Percentiles rank a stretch among this genome's conserved stretches.
Evolutionary conservation across 768 basidiomycete genomes (phyloP).

Genomic region (Mycena filopes): DNA sequence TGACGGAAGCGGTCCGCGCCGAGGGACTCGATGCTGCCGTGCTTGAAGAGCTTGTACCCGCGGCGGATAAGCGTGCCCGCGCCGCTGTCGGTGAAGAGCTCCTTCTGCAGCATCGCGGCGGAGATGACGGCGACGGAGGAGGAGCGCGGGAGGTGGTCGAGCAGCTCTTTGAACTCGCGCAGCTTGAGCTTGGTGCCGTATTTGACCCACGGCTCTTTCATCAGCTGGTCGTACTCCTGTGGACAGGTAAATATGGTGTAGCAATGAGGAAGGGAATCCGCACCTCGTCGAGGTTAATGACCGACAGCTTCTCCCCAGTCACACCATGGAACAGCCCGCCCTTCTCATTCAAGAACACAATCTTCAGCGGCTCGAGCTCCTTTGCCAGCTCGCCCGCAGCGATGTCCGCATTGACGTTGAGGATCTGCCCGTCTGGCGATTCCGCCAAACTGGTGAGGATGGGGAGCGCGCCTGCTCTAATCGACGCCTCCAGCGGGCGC

Average conservation of each 20-base stretch:
- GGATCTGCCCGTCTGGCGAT: slow-evolving; percentile 94
- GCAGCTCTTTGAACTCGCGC: slow-evolving; percentile 98
- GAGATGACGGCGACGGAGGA: slow-evolving; percentile 99
- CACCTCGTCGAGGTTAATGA: slow-evolving; percentile 98
- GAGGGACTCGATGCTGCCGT: slow-evolving; percentile 80
- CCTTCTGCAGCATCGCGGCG: slow-evolving; percentile 91
- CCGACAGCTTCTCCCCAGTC: slow-evolving; percentile 93
- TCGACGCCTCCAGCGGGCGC: slow-evolving; percentile 95
- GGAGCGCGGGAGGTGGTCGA: slow-evolving; percentile 97
- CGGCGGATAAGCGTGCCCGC: slow-evolving; percentile 98
- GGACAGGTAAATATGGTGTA: slow-evolving; percentile 13
- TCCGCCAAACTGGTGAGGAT: slow-evolving; percentile 96
- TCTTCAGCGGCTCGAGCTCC: slow-evolving; percentile 98
- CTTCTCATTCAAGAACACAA: slow-evolving; percentile 98
- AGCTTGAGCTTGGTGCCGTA: slow-evolving; percentile 99
- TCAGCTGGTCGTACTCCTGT: slow-evolving; percentile 93
- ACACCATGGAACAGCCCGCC: slow-evolving; percentile 98
- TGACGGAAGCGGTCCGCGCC: slow-evolving; percentile 96
- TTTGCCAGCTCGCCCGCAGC: slow-evolving; percentile 98
- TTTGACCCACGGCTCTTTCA: slow-evolving; percentile 99
- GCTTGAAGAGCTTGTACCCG: slow-evolving; percentile 97
- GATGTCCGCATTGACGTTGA: slow-evolving; percentile 99
- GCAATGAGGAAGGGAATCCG: slow-evolving; percentile 27
- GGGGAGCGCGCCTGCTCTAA: slow-evolving; percentile 94
- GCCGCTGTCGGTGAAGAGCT: slow-evolving; percentile 98